These are phyloP conservation scores for Thymus mandschuricus DNA, from an alignment of 257 asterid species.

Conservation along the genomic window DNA sequence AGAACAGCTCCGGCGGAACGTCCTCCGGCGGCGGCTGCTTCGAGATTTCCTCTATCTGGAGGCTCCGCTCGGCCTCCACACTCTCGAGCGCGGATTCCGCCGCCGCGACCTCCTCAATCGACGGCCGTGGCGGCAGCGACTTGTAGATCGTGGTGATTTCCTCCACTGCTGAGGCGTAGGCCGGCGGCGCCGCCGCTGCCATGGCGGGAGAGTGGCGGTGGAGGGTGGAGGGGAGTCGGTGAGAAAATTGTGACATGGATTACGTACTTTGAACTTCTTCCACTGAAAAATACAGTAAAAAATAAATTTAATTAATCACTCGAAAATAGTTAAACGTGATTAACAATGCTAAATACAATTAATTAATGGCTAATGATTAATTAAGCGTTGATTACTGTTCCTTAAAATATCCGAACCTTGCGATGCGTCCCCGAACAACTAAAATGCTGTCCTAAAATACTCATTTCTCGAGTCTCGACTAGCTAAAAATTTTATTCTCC, in stretches of 20 bases:
- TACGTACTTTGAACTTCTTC: no score
- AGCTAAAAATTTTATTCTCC: no score
- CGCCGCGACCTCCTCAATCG: conserved; percentile 68
- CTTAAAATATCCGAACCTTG: no score
- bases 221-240: conserved; percentile 1
- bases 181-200: conserved; percentile 47
- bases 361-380: no score
- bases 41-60: conserved; percentile 56
- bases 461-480: no score
- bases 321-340: no score
- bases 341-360: no score
- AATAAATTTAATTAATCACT: no score
- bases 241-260: background rate
- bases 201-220: conserved; percentile 40
- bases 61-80: conserved; percentile 48
- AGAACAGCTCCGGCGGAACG: conserved; percentile 57
- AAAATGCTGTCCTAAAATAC: no score
- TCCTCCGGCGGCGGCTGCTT: conserved; percentile 39
- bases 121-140: conserved; percentile 66
- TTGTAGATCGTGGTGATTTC: conserved; percentile 66
- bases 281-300: no score
- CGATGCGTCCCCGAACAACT: no score
- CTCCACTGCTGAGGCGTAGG: conserved; percentile 51
- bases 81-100: conserved; percentile 63
- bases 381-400: no score